Percentiles rank a stretch among this genome's conserved stretches.
phyloP scores from a whole-genome alignment of 192 early-diverging fungal species.

The Lobosporangium transversale region DNA sequence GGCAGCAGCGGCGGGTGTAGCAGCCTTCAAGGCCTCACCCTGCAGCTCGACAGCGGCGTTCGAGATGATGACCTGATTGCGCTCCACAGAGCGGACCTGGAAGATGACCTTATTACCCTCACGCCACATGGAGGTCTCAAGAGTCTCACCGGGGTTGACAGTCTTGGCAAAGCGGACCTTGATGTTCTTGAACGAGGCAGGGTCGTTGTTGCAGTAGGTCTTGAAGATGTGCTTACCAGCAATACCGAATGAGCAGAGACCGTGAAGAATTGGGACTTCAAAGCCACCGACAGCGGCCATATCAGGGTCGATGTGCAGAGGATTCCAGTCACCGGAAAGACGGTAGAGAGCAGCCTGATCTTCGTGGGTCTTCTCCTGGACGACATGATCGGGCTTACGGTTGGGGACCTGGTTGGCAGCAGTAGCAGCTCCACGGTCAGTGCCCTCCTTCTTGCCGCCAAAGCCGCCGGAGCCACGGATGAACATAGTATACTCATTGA shows the following conservation, averaged over 20 bases:
- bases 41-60: constrained; percentile 92
- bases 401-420: constrained; percentile 83
- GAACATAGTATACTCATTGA: constrained; percentile 93
- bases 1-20: constrained; percentile 40
- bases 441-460: constrained; percentile 79
- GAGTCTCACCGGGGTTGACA: constrained; percentile 96
- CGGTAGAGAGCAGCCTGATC: constrained; percentile 97
- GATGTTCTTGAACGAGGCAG: constrained; percentile 79
- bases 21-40: constrained; percentile 52
- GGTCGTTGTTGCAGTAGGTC: constrained; percentile 75
- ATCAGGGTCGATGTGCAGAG: constrained; percentile 96
- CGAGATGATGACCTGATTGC: constrained; percentile 88
- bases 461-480: constrained; percentile 93
- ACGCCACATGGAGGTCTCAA: constrained; percentile 98
- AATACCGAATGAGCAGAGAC: constrained; percentile 93
- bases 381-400: constrained; percentile 85
- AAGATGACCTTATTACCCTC: constrained; percentile 91
- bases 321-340: constrained; percentile 95
- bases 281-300: constrained; percentile 96
- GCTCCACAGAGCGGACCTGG: constrained; percentile 94
- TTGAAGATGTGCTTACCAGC: constrained; percentile 90
- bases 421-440: constrained; percentile 80
- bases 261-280: constrained; percentile 96
- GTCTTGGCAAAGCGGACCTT: constrained; percentile 91
- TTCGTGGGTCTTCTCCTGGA: constrained; percentile 87